A percentile compares a stretch with the other conserved stretches of the same genome.
phyloP scores from a whole-genome alignment of 768 basidiomycete species.

The Kwoniella mangroviensis region DNA sequence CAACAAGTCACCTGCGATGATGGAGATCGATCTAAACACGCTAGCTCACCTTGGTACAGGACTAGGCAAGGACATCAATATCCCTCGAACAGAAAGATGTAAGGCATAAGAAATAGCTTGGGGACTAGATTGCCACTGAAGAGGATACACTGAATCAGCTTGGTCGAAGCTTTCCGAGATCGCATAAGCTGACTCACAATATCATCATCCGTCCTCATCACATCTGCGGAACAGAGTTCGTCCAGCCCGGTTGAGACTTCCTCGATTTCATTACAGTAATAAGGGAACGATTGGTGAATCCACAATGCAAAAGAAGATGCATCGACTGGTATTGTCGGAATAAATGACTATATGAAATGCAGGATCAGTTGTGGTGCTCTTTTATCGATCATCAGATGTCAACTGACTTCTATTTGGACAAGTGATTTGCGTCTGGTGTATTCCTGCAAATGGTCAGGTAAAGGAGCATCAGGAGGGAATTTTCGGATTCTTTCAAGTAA shows the following conservation, averaged over 20 bases:
- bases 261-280: constrained; percentile 78
- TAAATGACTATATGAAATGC: constrained; percentile 29
- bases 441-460: constrained; percentile 67
- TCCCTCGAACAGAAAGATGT: constrained; percentile 77
- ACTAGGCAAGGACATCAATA: constrained; percentile 81
- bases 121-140: constrained; percentile 54
- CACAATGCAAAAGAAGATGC: constrained; percentile 85
- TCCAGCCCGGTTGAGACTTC: constrained; percentile 59
- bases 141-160: constrained; percentile 14
- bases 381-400: too few species aligned
- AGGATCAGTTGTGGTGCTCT: too few species aligned
- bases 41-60: constrained; percentile 71
- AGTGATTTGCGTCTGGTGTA: constrained; percentile 73
- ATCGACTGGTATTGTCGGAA: constrained; percentile 70
- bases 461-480: constrained; percentile 60
- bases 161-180: not conserved
- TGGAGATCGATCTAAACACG: not conserved
- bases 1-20: not conserved
- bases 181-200: constrained; percentile 41
- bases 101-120: constrained; percentile 69
- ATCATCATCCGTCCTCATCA: constrained; percentile 58
- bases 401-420: constrained; percentile 72
- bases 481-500: constrained; percentile 67
- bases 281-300: constrained; percentile 89
- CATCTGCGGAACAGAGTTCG: constrained; percentile 51